Evolutionary conservation across 2,329 filamentous ascomycete genomes (phyloP).

Genomic region (Meredithiella fracta): DNA sequence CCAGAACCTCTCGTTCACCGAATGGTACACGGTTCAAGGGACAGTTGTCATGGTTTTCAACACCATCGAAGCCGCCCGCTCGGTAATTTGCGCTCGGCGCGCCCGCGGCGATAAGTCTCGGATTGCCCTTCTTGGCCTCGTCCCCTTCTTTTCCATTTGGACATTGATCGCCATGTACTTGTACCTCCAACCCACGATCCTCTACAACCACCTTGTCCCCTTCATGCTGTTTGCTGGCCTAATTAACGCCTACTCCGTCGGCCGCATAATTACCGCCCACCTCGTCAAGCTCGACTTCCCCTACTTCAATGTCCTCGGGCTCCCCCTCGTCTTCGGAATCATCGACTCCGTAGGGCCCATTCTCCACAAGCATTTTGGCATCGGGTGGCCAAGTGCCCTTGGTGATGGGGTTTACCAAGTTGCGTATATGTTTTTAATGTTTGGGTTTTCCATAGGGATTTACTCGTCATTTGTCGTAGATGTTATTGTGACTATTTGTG

Average conservation of each 20-base stretch:
- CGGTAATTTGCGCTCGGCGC: conserved; percentile 69
- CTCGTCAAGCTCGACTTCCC: conserved; percentile 78
- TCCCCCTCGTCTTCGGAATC: conserved; percentile 64
- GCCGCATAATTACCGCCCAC: conserved; percentile 90
- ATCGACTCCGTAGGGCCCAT: conserved; percentile 63
- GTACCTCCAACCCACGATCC: conserved; percentile 67
- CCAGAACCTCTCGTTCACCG: conserved; percentile 71
- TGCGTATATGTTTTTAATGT: conserved; percentile 73
- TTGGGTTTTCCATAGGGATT: conserved; percentile 73
- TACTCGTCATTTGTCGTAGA: conserved; percentile 96
- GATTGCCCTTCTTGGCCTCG: conserved; percentile 63
- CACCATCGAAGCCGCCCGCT: conserved; percentile 60
- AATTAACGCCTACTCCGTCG: conserved; percentile 87
- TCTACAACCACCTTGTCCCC: conserved; percentile 68
- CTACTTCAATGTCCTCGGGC: conserved; percentile 68
- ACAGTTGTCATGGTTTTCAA: conserved; percentile 68
- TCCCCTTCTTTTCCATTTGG: conserved; percentile 71
- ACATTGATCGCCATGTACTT: conserved; percentile 61
- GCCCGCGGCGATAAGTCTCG: conserved; percentile 55
- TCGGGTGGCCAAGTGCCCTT: conserved; percentile 59
- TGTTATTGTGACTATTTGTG: conserved; percentile 93
- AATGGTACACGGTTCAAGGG: conserved; percentile 87
- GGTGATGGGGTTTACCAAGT: conserved; percentile 73
- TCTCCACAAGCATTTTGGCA: conserved; percentile 38
- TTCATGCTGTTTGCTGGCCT: conserved; percentile 80